phyloP scores from a whole-genome alignment of 495 filamentous ascomycete genomes.

The Aspergillus nanangensis region DNA sequence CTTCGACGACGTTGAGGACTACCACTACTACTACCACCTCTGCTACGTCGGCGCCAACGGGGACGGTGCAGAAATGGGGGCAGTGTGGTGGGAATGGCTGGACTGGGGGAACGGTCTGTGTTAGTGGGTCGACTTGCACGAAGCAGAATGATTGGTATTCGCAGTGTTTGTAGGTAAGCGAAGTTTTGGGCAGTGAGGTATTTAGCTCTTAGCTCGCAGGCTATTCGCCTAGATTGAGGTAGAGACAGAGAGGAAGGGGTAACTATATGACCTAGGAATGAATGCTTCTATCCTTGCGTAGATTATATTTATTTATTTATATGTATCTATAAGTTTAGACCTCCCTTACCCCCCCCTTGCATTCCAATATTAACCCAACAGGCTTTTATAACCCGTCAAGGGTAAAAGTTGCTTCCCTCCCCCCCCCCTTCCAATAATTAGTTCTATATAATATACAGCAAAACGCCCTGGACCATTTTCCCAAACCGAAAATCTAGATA shows the following conservation, averaged over 20 bases:
- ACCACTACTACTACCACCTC: conserved; percentile 15
- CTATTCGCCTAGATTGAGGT: too few species aligned
- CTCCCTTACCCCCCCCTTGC: too few species aligned
- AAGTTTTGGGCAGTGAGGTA: background rate
- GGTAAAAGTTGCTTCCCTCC: too few species aligned
- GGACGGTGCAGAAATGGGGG: conserved; percentile 5
- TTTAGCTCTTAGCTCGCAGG: background rate
- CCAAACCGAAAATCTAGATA: too few species aligned
- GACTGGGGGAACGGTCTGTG: conserved; percentile 45
- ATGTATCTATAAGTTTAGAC: too few species aligned
- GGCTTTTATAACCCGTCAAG: too few species aligned
- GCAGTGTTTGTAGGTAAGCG: conserved; percentile 39
- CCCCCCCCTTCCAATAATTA: background rate
- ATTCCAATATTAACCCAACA: too few species aligned
- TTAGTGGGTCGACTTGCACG: conserved; percentile 31
- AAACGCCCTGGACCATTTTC: too few species aligned
- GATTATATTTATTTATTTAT: too few species aligned
- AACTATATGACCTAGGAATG: too few species aligned
- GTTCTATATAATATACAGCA: background rate
- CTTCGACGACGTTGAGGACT: conserved; percentile 18
- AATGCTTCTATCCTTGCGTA: too few species aligned
- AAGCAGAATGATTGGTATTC: conserved; percentile 38
- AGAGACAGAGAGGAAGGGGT: too few species aligned
- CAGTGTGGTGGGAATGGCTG: conserved; percentile 50
- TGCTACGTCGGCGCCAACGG: conserved; percentile 5